Evolutionary conservation across 352 stramenopile genomes (phyloP).

Genomic region (Pythium brassicae): DNA sequence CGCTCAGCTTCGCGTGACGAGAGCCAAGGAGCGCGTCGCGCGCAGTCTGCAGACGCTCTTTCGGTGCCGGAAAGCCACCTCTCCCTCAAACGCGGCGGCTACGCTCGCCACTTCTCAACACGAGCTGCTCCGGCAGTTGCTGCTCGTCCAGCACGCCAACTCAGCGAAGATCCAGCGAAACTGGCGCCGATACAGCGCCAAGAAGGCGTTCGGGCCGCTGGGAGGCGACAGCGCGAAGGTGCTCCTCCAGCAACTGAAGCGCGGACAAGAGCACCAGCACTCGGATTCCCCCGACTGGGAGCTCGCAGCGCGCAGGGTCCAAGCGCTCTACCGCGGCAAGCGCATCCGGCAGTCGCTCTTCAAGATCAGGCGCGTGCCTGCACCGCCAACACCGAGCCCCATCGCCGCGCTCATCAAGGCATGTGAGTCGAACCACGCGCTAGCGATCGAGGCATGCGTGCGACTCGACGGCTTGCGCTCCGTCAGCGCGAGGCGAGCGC

Average conservation of each 20-base stretch:
- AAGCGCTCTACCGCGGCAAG: conserved; percentile 48
- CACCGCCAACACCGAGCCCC: conserved; percentile 18
- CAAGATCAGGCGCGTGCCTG: conserved; percentile 25
- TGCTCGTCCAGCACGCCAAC: conserved; percentile 10
- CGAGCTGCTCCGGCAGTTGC: conserved; percentile 8
- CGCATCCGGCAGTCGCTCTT: conserved; percentile 34
- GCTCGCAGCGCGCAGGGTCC: conserved; percentile 41
- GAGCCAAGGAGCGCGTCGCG: conserved; percentile 34
- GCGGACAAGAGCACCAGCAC: conserved; percentile 28
- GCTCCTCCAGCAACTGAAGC: conserved; percentile 38
- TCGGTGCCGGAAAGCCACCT: conserved; percentile 9
- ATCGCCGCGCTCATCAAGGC: conserved; percentile 25
- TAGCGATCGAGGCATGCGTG: conserved; percentile 27
- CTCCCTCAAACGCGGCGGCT: conserved; percentile 1
- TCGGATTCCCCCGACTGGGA: conserved; percentile 16
- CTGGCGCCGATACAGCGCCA: conserved; percentile 28
- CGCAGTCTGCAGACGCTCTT: conserved; percentile 40
- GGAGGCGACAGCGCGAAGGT: conserved; percentile 21
- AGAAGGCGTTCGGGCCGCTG: not conserved
- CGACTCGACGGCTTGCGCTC: conserved; percentile 18
- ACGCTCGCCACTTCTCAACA: conserved; percentile 1
- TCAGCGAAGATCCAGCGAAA: conserved; percentile 28
- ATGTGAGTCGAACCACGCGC: conserved; percentile 17
- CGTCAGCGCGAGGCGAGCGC: conserved; percentile 32
- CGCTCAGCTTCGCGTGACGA: conserved; percentile 26